These are phyloP conservation scores for Echeveria elegans DNA, from an alignment of 164 flowering plant species.

Conservation along the genomic window DNA sequence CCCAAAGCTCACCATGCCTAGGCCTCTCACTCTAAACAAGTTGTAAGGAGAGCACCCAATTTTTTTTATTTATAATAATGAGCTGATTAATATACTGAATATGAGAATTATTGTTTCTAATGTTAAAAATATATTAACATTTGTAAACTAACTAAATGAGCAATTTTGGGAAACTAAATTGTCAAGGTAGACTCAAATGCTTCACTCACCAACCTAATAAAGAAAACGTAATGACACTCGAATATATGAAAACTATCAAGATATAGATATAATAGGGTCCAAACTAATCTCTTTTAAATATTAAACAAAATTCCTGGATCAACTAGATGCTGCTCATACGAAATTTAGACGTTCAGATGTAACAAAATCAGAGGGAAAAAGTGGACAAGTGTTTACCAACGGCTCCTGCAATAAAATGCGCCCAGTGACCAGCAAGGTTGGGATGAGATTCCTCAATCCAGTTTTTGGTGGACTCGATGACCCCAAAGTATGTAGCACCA, in stretches of 20 bases:
- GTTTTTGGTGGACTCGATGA: constrained; percentile 82
- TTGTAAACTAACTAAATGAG: not conserved
- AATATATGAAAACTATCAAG: not conserved
- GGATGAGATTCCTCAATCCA: constrained; percentile 92
- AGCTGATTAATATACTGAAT: no score
- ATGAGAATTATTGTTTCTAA: no score
- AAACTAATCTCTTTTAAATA: not conserved
- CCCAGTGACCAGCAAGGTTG: constrained; percentile 80
- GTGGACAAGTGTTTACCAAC: constrained; percentile 38
- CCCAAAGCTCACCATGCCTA: not conserved
- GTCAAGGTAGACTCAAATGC: not conserved
- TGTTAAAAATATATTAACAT: not conserved
- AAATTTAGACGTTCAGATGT: not conserved
- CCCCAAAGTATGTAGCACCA: constrained; percentile 96
- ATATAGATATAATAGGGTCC: not conserved
- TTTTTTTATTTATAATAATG: not conserved
- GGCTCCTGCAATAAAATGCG: constrained; percentile 89
- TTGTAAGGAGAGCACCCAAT: not conserved
- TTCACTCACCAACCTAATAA: not conserved
- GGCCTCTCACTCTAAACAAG: not conserved
- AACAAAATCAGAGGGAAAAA: not conserved
- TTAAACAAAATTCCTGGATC: not conserved
- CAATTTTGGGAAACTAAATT: not conserved
- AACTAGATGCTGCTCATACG: not conserved
- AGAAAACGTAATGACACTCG: no score